phyloP scores from a whole-genome alignment of 2,329 filamentous ascomycete genomes.

The Cercospora sp. region DNA sequence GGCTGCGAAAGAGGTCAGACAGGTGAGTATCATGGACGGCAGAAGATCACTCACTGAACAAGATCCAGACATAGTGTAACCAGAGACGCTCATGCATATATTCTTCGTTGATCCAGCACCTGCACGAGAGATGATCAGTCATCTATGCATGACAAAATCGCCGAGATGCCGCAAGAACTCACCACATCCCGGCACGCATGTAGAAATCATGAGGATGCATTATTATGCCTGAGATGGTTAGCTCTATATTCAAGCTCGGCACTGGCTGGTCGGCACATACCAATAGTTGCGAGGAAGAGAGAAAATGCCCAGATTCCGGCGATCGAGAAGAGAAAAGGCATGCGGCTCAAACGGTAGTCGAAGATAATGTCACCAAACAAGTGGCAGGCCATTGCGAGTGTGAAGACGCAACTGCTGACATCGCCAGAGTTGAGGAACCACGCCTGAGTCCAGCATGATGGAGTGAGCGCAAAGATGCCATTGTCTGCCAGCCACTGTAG shows the following conservation, averaged over 20 bases:
- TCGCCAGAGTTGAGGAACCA: constrained; percentile 67
- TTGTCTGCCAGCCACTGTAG: constrained; percentile 58
- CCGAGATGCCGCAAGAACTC: background rate
- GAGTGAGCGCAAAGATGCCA: constrained; percentile 54
- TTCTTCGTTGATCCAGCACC: constrained; percentile 61
- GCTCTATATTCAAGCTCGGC: background rate
- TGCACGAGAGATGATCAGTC: background rate
- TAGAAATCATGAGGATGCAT: constrained; percentile 53
- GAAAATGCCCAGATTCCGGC: constrained; percentile 58
- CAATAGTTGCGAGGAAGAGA: constrained; percentile 56
- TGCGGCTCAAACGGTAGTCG: constrained; percentile 53
- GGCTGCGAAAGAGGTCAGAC: constrained; percentile 26
- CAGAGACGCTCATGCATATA: constrained; percentile 57
- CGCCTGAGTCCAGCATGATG: constrained; percentile 62
- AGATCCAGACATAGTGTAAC: constrained; percentile 66
- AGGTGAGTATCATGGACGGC: background rate
- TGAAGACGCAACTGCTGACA: constrained; percentile 64
- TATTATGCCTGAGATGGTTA: constrained; percentile 40
- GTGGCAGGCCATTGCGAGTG: constrained; percentile 63
- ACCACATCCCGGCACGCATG: constrained; percentile 63
- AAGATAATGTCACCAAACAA: constrained; percentile 64
- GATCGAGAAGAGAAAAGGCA: constrained; percentile 54
- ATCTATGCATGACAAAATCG: background rate
- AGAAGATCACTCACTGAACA: constrained; percentile 35
- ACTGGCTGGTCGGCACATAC: background rate